phyloP scores from a whole-genome alignment of 2,329 filamentous ascomycete genomes.

The Geosmithia morbida region DNA sequence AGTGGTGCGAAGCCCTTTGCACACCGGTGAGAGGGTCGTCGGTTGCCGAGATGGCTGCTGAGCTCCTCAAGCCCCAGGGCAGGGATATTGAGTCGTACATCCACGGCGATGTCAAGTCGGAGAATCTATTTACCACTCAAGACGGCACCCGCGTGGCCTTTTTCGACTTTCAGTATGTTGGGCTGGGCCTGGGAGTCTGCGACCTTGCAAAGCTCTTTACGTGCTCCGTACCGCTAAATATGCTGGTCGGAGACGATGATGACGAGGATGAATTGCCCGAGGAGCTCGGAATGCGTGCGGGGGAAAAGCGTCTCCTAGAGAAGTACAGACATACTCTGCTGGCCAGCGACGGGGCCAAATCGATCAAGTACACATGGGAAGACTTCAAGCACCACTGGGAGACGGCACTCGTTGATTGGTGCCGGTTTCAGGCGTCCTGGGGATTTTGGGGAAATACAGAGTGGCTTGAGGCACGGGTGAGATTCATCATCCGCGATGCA shows the following conservation, averaged over 20 bases:
- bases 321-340: constrained; percentile 27
- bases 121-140: constrained; percentile 47
- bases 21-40: constrained; percentile 14
- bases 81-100: constrained; percentile 39
- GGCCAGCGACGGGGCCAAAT: neutral
- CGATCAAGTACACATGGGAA: constrained; percentile 33
- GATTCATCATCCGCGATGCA: constrained; percentile 29
- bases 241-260: constrained; percentile 24
- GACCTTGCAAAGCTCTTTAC: constrained; percentile 55
- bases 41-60: constrained; percentile 36
- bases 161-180: constrained; percentile 57
- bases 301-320: constrained; percentile 35
- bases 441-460: constrained; percentile 46
- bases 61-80: constrained; percentile 30
- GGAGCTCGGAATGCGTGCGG: constrained; percentile 30
- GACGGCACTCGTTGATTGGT: constrained; percentile 53
- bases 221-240: constrained; percentile 42
- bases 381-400: constrained; percentile 48
- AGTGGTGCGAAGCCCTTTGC: constrained; percentile 41
- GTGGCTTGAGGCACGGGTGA: constrained; percentile 40
- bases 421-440: constrained; percentile 45
- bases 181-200: constrained; percentile 47
- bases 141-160: constrained; percentile 40
- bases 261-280: constrained; percentile 12
- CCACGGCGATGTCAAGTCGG: constrained; percentile 56